phyloP scores from a whole-genome alignment of 768 basidiomycete genomes.

The Auriculariales sp. region DNA sequence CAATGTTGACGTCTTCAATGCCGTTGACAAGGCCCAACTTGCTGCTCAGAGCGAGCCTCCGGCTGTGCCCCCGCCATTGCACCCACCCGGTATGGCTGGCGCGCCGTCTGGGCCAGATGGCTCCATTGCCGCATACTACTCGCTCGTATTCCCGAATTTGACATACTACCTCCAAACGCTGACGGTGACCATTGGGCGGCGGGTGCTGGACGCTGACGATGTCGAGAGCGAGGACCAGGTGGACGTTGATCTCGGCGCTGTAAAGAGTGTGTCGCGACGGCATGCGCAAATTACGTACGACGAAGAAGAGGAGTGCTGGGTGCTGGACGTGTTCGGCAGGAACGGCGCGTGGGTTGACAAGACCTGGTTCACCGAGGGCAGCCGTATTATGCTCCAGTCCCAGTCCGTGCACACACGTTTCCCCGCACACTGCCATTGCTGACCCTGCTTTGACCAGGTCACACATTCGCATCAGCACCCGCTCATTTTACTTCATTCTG shows the following conservation, averaged over 20 bases:
- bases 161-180: constrained; percentile 96
- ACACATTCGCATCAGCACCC: constrained; percentile 92
- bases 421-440: neutral
- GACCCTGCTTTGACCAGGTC: constrained; percentile 38
- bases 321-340: constrained; percentile 82
- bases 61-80: neutral
- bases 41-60: neutral
- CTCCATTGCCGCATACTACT: constrained; percentile 76
- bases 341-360: constrained; percentile 99
- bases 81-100: neutral
- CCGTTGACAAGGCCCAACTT: neutral
- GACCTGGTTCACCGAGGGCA: constrained; percentile 84
- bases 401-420: constrained; percentile 33
- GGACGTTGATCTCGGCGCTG: constrained; percentile 72
- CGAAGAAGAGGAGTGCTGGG: constrained; percentile 76
- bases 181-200: constrained; percentile 83
- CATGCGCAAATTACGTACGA: constrained; percentile 95
- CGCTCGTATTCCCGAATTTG: constrained; percentile 85
- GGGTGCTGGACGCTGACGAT: constrained; percentile 40
- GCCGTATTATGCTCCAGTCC: constrained; percentile 71
- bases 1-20: neutral
- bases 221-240: constrained; percentile 19
- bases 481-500: constrained; percentile 92
- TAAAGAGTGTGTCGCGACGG: constrained; percentile 94
- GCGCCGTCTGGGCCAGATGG: neutral